Evolutionary conservation across 306 rosid genomes (phyloP).

Genomic region (Vachellia pachyceras): DNA sequence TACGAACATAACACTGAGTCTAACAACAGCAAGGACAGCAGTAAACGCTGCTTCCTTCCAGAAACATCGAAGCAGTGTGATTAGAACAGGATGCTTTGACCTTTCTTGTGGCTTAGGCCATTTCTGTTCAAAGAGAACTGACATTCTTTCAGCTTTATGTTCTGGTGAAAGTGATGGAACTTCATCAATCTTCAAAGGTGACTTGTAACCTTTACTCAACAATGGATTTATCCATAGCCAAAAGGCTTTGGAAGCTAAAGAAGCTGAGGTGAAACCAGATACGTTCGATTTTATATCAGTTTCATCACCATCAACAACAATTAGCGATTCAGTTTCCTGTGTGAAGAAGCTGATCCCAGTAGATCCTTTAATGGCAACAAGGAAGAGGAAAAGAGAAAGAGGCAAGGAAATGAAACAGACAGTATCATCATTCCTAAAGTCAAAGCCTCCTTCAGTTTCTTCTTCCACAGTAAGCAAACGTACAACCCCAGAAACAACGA

Average conservation of each 20-base stretch:
- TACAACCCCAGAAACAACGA: conserved; percentile 63
- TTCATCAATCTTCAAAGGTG: conserved; percentile 71
- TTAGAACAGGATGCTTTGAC: conserved; percentile 72
- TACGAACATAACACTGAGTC: conserved; percentile 72
- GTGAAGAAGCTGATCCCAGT: conserved; percentile 54
- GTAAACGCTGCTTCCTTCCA: conserved; percentile 76
- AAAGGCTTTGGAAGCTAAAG: conserved; percentile 67
- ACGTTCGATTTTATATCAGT: conserved; percentile 47
- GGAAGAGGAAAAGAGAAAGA: conserved; percentile 57
- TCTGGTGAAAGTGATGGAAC: conserved; percentile 75
- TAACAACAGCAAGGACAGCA: conserved; percentile 71
- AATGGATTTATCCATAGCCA: conserved; percentile 96
- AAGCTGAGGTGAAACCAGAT: conserved; percentile 85
- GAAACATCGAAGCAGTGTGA: conserved; percentile 79
- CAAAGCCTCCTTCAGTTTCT: conserved; percentile 31
- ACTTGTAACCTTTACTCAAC: conserved; percentile 70
- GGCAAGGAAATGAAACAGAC: conserved; percentile 66
- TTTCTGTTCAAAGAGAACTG: conserved; percentile 61
- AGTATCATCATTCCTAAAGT: conserved; percentile 63
- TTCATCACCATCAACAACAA: conserved; percentile 45
- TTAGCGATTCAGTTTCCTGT: conserved; percentile 34
- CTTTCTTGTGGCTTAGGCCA: conserved; percentile 85
- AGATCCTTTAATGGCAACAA: conserved; percentile 62
- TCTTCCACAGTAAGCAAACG: conserved; percentile 57
- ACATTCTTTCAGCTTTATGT: conserved; percentile 79